Conservation (phyloP, 1,284 basidiomycete species). For the Heterobasidion occidentale region DNA sequence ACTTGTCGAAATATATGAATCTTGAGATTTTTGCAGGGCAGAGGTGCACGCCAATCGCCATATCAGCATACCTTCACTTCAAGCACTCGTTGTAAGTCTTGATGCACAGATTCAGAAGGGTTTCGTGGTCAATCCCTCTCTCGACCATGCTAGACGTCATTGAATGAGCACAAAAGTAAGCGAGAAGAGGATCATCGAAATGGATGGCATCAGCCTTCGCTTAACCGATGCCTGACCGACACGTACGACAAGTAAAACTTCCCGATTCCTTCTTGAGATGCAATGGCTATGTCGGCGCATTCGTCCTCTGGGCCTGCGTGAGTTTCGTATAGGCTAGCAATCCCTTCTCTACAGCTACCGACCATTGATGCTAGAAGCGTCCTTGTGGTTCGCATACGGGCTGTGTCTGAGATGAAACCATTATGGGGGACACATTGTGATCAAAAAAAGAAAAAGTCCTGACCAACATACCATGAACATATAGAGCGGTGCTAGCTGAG, state of each 20-base stretch:
- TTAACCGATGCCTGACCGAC: not conserved
- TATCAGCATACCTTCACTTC: constrained; percentile 48
- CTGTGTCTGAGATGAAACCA: constrained; percentile 75
- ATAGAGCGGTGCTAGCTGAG: constrained; percentile 21
- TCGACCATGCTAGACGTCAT: constrained; percentile 60
- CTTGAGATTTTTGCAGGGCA: constrained; percentile 73
- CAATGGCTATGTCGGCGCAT: constrained; percentile 64
- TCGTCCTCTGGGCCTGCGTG: constrained; percentile 43
- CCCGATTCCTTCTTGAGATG: constrained; percentile 65
- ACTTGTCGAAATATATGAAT: constrained; percentile 16
- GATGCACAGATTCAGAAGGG: constrained; percentile 63
- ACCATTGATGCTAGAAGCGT: constrained; percentile 58
- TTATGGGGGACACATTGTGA: constrained; percentile 69
- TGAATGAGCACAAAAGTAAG: constrained; percentile 55
- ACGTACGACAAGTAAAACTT: constrained; percentile 71
- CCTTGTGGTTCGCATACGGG: constrained; percentile 48
- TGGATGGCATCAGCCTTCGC: constrained; percentile 49
- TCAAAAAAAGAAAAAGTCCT: constrained; percentile 4
- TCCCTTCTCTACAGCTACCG: constrained; percentile 4
- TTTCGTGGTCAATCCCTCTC: constrained; percentile 52
- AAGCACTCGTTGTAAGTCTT: constrained; percentile 64
- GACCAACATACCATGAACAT: constrained; percentile 26
- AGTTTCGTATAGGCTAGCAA: not conserved
- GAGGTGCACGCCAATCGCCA: constrained; percentile 66
- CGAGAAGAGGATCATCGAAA: constrained; percentile 68